Evolutionary conservation across 1,139 yeast genomes (phyloP).

Genomic region (Geotrichum restrictum): DNA sequence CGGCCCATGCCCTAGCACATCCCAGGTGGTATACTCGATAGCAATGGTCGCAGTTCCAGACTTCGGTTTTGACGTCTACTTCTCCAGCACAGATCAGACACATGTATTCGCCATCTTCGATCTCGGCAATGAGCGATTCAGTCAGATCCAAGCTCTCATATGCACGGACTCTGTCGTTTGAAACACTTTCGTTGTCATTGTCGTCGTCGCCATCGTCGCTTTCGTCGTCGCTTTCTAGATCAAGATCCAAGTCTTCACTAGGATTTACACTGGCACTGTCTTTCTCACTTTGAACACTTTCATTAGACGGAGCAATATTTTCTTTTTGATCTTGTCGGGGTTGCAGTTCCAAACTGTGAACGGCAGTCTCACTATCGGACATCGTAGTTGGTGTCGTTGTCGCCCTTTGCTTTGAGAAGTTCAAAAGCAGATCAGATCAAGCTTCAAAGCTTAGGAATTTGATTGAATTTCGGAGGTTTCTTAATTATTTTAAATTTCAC

Average conservation of each 20-base stretch:
- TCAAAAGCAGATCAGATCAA: too few relatives aligned
- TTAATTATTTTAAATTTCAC: too few relatives aligned
- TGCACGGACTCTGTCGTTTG: background rate
- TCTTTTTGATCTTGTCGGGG: background rate
- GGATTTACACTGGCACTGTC: background rate
- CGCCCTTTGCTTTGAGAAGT: too few relatives aligned
- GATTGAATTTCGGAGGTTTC: too few relatives aligned
- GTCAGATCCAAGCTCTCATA: conserved; percentile 31
- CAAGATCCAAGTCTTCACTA: background rate
- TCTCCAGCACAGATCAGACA: conserved; percentile 86
- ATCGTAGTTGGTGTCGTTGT: too few relatives aligned
- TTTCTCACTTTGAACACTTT: background rate
- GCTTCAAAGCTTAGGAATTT: too few relatives aligned
- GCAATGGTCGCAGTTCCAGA: conserved; percentile 74
- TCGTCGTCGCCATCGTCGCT: background rate
- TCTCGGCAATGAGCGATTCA: conserved; percentile 46
- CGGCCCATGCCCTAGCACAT: conserved; percentile 81
- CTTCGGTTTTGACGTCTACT: conserved; percentile 58
- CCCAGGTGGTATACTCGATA: conserved; percentile 75
- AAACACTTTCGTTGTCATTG: background rate
- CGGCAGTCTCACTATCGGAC: too few relatives aligned
- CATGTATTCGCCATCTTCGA: conserved; percentile 62
- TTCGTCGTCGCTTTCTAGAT: conserved; percentile 8
- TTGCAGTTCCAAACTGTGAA: too few relatives aligned
- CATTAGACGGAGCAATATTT: background rate